A percentile compares a stretch with the other conserved stretches of the same genome.
phyloP scores from a whole-genome alignment of 129 eudicot genomes.

The Dittrichia graveolens region DNA sequence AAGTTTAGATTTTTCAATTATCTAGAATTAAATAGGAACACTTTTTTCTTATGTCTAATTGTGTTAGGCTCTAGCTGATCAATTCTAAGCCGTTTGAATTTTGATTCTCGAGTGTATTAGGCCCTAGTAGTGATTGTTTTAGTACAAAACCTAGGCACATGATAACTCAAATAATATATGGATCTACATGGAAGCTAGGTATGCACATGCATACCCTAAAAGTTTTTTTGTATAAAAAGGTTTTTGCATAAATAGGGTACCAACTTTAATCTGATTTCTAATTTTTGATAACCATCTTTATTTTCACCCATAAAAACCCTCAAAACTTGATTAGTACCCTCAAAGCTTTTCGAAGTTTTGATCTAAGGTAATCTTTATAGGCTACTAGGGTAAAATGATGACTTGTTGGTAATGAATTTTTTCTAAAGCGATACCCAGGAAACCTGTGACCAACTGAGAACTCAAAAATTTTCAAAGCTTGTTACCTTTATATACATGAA shows the following conservation, averaged over 20 bases:
- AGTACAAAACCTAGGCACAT: not conserved
- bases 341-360: not conserved
- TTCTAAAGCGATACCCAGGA: not conserved
- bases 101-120: not conserved
- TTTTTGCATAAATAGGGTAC: not conserved
- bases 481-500: not conserved
- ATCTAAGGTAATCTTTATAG: not conserved
- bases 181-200: not conserved
- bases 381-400: not conserved
- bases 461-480: not conserved
- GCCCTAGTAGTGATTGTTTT: not conserved
- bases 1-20: not conserved
- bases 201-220: not conserved
- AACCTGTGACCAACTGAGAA: not conserved
- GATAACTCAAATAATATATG: not conserved
- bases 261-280: not conserved
- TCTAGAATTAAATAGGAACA: not conserved
- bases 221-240: not conserved
- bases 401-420: not conserved
- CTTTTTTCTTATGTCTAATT: not conserved
- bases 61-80: conserved; percentile 5
- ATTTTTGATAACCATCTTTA: not conserved
- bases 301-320: not conserved
- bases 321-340: not conserved
- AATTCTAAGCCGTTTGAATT: not conserved